phyloP scores from a whole-genome alignment of 2,329 filamentous ascomycete genomes.

The Byssothecium circinans region DNA sequence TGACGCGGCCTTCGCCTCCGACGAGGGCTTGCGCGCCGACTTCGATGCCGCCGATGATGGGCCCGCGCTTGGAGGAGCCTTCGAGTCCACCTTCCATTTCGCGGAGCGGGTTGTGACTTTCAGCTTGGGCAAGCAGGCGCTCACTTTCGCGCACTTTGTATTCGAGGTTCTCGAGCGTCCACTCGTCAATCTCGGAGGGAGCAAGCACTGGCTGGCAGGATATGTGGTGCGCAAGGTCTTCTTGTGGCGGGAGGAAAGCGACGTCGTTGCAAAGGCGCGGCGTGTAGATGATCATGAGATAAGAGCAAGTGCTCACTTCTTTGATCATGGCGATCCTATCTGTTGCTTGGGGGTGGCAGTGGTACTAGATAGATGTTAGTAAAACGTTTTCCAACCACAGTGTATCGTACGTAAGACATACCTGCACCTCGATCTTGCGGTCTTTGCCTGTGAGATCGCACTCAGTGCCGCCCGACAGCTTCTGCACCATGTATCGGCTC shows the following conservation, averaged over 20 bases:
- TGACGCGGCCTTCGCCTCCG: conserved; percentile 56
- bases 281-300: conserved; percentile 90
- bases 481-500: conserved; percentile 83
- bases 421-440: conserved; percentile 80
- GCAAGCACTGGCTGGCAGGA: conserved; percentile 72
- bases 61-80: conserved; percentile 40
- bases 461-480: conserved; percentile 73
- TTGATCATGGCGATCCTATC: conserved; percentile 92
- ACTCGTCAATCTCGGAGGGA: conserved; percentile 56
- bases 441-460: conserved; percentile 84
- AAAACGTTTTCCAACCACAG: conserved; percentile 8
- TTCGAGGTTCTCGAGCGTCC: conserved; percentile 40
- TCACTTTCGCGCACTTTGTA: conserved; percentile 34
- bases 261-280: conserved; percentile 84
- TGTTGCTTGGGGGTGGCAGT: conserved; percentile 73
- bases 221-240: conserved; percentile 75
- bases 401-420: conserved; percentile 18
- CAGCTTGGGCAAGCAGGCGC: conserved; percentile 26
- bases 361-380: conserved; percentile 52
- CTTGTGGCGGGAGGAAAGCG: conserved; percentile 79
- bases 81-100: conserved; percentile 34
- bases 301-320: conserved; percentile 86
- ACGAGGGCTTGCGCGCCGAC: conserved; percentile 61
- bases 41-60: conserved; percentile 59
- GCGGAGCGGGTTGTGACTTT: conserved; percentile 36